Conservation (phyloP, 257 asterid species). For the Solanum pimpinellifolium region DNA sequence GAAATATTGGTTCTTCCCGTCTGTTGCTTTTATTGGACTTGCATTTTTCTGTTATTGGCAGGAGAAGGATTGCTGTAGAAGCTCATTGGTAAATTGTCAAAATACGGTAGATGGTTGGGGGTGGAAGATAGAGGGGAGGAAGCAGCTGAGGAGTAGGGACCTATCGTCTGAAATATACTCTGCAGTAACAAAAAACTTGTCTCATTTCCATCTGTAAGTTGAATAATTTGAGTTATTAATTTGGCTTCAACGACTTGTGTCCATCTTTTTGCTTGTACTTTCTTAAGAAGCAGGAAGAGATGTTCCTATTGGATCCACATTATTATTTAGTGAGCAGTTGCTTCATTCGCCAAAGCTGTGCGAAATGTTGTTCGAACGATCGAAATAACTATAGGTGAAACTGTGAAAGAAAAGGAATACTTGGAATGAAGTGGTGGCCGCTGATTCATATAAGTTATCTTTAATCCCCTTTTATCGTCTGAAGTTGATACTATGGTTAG, state of each 20-base stretch:
- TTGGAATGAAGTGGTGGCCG: not conserved
- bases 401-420: not conserved
- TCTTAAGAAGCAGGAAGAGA: not conserved
- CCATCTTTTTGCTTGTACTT: not conserved
- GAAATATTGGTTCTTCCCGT: not conserved
- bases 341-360: not conserved
- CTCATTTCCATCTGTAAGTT: not conserved
- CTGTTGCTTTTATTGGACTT: not conserved
- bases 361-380: not conserved
- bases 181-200: not conserved
- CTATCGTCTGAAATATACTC: not conserved
- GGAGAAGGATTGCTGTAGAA: conserved; percentile 59
- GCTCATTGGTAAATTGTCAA: not conserved
- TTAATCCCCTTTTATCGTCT: not conserved
- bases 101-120: not conserved
- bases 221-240: not conserved
- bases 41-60: conserved; percentile 18
- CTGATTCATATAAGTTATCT: not conserved
- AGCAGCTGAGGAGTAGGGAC: not conserved
- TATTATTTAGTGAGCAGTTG: not conserved
- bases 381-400: not conserved
- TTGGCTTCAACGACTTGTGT: not conserved
- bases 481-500: not conserved
- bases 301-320: not conserved
- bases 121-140: not conserved